These are phyloP conservation scores for Macrolepiota dolichaula DNA, from an alignment of 768 basidiomycete genomes.

Conservation along the genomic window DNA sequence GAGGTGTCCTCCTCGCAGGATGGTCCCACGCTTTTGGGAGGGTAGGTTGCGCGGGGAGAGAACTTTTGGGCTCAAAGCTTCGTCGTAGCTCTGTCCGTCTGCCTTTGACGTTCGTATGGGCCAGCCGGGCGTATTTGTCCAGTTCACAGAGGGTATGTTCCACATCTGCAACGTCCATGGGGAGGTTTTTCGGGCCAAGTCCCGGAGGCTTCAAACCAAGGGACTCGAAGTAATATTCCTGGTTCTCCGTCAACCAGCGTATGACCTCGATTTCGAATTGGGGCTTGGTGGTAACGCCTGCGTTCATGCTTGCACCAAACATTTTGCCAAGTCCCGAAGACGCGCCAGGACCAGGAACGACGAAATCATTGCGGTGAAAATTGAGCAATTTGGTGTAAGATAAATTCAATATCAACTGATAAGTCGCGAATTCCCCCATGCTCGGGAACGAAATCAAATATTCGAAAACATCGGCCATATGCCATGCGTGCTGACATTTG, in stretches of 20 bases:
- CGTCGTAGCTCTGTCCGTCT: constrained; percentile 36
- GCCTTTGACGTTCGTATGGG: constrained; percentile 44
- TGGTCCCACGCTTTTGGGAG: constrained; percentile 59
- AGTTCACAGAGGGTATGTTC: constrained; percentile 80
- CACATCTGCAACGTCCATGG: constrained; percentile 66
- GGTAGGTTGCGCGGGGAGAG: constrained; percentile 22
- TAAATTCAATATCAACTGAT: constrained; percentile 61
- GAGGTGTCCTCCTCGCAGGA: constrained; percentile 35
- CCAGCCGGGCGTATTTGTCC: constrained; percentile 71
- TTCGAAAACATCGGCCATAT: constrained; percentile 63
- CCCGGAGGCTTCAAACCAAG: constrained; percentile 51
- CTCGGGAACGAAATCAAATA: constrained; percentile 57
- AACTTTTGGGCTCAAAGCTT: constrained; percentile 27
- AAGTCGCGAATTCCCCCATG: constrained; percentile 73
- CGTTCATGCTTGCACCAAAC: constrained; percentile 44
- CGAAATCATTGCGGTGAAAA: constrained; percentile 68
- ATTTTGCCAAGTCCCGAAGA: constrained; percentile 64
- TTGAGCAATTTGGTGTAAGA: constrained; percentile 56
- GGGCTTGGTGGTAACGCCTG: constrained; percentile 23
- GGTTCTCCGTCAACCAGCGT: constrained; percentile 58
- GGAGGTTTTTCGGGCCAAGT: constrained; percentile 43
- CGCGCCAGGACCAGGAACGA: constrained; percentile 66
- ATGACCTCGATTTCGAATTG: constrained; percentile 57
- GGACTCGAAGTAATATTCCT: constrained; percentile 57
- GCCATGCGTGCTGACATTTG: constrained; percentile 44